Evolutionary conservation across 805 yeast species (phyloP).

Genomic region (Saccharomyces kudriavzevii): DNA sequence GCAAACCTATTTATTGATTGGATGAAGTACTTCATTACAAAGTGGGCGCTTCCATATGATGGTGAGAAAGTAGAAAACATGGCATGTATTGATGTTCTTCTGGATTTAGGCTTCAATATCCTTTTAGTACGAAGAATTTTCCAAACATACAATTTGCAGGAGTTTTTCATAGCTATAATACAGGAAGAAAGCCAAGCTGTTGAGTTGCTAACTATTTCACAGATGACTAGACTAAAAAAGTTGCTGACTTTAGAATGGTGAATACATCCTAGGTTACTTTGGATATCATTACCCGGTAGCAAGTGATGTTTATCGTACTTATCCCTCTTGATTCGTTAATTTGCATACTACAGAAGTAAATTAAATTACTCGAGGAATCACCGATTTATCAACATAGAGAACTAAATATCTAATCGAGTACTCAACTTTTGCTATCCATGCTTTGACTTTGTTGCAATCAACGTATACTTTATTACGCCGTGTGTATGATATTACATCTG

Average conservation of each 20-base stretch:
- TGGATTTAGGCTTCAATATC: not conserved
- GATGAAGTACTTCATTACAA: not conserved
- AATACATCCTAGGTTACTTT: not conserved
- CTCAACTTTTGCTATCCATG: not conserved
- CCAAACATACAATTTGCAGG: not conserved
- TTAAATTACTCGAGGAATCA: not conserved
- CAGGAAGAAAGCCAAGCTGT: not conserved
- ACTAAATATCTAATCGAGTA: not conserved
- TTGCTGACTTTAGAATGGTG: not conserved
- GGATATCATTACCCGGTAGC: not conserved
- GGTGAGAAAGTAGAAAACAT: not conserved
- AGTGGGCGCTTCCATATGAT: not conserved
- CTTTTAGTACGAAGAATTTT: not conserved
- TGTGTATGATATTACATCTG: not conserved
- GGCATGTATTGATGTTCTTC: not conserved
- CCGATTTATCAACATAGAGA: not conserved
- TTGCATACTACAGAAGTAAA: not conserved
- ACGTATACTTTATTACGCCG: not conserved
- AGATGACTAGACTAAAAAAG: not conserved
- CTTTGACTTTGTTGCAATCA: not conserved
- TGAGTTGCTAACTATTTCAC: not conserved
- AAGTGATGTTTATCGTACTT: too few species aligned
- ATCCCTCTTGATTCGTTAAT: not conserved
- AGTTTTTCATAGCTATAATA: not conserved
- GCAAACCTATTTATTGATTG: not conserved